Conservation (phyloP, 306 rosid species). For the Amphicarpaea edgeworthii region DNA sequence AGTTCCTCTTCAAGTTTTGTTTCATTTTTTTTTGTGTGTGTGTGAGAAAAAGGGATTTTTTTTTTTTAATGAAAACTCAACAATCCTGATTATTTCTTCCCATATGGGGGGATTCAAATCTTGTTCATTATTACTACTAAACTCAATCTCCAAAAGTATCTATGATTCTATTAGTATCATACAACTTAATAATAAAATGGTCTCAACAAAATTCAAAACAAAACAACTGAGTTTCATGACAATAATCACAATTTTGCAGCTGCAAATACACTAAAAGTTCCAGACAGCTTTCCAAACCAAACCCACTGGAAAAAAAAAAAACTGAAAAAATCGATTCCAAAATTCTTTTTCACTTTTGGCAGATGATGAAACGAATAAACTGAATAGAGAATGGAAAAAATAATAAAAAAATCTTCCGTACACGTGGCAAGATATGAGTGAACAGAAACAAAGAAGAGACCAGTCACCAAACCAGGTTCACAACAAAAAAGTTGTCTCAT, state of each 20-base stretch:
- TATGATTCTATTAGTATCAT: not conserved
- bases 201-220: constrained; percentile 1
- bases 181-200: not conserved
- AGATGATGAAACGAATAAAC: too few species aligned
- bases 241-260: constrained; percentile 5
- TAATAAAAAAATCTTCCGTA: too few species aligned
- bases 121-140: too few species aligned
- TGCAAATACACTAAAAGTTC: not conserved
- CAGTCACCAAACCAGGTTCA: not conserved
- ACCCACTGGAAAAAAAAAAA: not conserved
- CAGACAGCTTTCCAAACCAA: constrained; percentile 23
- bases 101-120: too few species aligned
- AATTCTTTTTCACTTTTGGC: too few species aligned
- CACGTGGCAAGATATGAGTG: not conserved
- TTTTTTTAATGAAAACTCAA: too few species aligned
- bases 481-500: not conserved
- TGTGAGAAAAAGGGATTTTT: too few species aligned
- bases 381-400: too few species aligned
- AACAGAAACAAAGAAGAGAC: not conserved
- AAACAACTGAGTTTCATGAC: not conserved
- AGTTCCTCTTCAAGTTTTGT: not conserved
- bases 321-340: not conserved
- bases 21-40: not conserved
- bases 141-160: too few species aligned
- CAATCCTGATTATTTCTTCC: too few species aligned